phyloP scores from a whole-genome alignment of 202 grass and related monocot genomes.

The Zoysia matrella region DNA sequence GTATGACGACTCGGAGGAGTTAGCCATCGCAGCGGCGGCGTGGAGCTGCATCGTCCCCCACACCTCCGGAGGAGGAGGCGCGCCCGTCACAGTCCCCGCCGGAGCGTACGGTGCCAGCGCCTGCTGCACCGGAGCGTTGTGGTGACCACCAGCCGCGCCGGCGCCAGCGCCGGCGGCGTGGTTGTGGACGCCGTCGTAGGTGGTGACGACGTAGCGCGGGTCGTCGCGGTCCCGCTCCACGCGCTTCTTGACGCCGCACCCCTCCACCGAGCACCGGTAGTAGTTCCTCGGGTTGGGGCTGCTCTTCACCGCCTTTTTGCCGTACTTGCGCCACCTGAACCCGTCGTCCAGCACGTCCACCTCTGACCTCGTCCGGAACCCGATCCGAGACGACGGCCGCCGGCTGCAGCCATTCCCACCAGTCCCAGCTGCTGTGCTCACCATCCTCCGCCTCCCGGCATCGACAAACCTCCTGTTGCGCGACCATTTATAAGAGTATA shows the following conservation, averaged over 20 bases:
- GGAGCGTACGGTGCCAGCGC: too few species aligned
- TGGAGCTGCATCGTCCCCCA: too few species aligned
- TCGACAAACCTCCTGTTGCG: background rate
- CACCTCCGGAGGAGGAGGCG: too few species aligned
- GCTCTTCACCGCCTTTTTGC: slow-evolving; percentile 95
- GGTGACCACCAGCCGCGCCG: too few species aligned
- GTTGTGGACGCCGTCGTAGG: slow-evolving; percentile 3
- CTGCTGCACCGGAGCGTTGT: too few species aligned
- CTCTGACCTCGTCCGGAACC: slow-evolving; percentile 89
- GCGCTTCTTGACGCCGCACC: slow-evolving; percentile 90
- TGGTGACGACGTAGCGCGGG: too few species aligned
- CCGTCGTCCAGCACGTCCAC: slow-evolving; percentile 90
- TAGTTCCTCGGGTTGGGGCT: slow-evolving; percentile 98
- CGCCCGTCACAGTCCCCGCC: too few species aligned
- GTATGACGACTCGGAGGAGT: slow-evolving; percentile 53
- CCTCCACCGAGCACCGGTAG: slow-evolving; percentile 79
- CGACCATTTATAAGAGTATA: background rate
- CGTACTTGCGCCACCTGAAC: slow-evolving; percentile 98
- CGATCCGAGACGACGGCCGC: slow-evolving; percentile 45
- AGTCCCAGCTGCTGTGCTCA: background rate
- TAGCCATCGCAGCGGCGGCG: background rate
- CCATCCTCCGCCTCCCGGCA: background rate
- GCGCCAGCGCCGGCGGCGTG: too few species aligned
- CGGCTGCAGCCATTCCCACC: too few species aligned
- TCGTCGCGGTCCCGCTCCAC: slow-evolving; percentile 74